Percentiles rank a stretch among this genome's conserved stretches.
Conservation (phyloP, 306 rosid genomes). For the Vigna radiata region DNA sequence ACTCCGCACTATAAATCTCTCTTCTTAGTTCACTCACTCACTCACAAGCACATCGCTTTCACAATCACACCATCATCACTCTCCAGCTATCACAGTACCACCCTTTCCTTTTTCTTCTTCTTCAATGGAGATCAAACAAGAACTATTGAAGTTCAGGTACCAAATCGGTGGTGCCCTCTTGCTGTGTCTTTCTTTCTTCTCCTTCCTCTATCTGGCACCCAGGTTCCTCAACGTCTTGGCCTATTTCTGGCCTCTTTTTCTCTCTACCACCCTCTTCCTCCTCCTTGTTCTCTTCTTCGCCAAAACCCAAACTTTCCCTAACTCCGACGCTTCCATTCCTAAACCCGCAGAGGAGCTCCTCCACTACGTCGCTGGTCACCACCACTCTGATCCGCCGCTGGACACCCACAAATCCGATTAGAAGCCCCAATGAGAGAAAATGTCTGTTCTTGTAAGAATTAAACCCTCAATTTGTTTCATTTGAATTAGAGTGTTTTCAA, state of each 20-base stretch:
- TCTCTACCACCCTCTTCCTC: conserved; percentile 79
- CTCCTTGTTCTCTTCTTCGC: conserved; percentile 58
- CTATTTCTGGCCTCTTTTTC: conserved; percentile 80
- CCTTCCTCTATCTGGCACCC: conserved; percentile 54
- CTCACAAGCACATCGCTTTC: neutral
- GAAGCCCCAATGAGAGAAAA: neutral
- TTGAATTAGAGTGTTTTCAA: neutral
- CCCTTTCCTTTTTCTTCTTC: neutral
- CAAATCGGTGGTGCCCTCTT: conserved; percentile 44
- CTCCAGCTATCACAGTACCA: neutral
- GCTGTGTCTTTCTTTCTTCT: conserved; percentile 32
- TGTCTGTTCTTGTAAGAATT: neutral
- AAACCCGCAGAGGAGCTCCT: conserved; percentile 67
- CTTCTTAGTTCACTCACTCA: neutral
- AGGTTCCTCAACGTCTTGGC: conserved; percentile 61
- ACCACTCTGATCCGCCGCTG: conserved; percentile 44
- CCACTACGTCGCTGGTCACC: conserved; percentile 66
- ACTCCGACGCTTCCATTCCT: conserved; percentile 38
- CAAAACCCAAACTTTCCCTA: conserved; percentile 43
- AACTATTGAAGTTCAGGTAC: conserved; percentile 56
- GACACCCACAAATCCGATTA: conserved; percentile 40
- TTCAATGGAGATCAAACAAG: conserved; percentile 69
- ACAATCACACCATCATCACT: neutral
- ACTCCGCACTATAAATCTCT: neutral
- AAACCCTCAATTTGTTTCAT: neutral